Percentiles rank a stretch among this genome's conserved stretches.
phyloP scores from a whole-genome alignment of 176 grass and related monocot species.

The Leersia perrieri region DNA sequence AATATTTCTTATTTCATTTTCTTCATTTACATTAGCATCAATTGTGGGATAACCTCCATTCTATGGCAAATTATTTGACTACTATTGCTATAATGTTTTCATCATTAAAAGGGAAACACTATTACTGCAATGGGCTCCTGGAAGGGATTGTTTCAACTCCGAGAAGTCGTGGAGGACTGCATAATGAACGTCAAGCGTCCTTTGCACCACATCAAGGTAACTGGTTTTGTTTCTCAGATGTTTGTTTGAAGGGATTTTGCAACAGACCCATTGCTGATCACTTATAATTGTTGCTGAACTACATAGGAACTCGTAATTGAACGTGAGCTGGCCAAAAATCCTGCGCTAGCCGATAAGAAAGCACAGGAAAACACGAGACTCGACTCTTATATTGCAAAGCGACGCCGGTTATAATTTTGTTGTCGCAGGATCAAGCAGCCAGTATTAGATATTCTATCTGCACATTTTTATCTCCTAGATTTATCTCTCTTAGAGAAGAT shows the following conservation, averaged over 20 bases:
- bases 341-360: slow-evolving; percentile 79
- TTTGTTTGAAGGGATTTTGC: slow-evolving; percentile 4
- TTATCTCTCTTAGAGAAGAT: no score
- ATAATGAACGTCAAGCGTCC: slow-evolving; percentile 85
- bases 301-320: slow-evolving; percentile 84
- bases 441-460: no score
- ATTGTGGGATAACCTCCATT: neutral
- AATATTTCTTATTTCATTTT: slow-evolving; percentile 20
- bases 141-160: slow-evolving; percentile 83
- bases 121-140: slow-evolving; percentile 86
- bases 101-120: slow-evolving; percentile 77
- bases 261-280: neutral
- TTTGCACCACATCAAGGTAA: slow-evolving; percentile 96
- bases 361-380: slow-evolving; percentile 53
- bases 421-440: no score
- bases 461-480: no score
- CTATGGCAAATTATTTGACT: slow-evolving; percentile 9
- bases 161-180: slow-evolving; percentile 87
- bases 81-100: slow-evolving; percentile 1
- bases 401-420: no score
- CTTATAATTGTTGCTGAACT: slow-evolving; percentile 28
- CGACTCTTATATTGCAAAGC: slow-evolving; percentile 73
- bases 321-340: slow-evolving; percentile 93
- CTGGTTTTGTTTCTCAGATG: neutral
- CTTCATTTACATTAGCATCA: slow-evolving; percentile 8